Evolutionary conservation across 306 rosid genomes (phyloP), one percentile per base, ranked within the genome.

Genomic region (Prunus mongolica): DNA sequence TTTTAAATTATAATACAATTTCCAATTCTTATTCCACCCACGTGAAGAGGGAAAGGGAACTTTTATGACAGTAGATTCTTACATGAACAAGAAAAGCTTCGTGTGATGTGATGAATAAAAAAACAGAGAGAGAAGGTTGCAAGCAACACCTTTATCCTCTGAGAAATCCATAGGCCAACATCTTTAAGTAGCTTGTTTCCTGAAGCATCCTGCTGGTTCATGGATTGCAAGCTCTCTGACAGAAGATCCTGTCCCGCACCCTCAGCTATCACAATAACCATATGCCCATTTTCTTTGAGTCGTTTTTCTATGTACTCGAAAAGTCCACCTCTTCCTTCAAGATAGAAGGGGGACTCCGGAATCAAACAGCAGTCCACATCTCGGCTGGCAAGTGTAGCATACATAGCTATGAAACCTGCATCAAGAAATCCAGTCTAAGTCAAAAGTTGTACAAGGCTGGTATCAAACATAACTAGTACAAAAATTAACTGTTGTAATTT

Each of bases 331-430:
- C 75, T 84, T 63, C 98, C 98, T 89, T 93, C 95, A 79, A 93
- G 96, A 83, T 67, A 85, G 88, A 93, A 93, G 54, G 95, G 90
- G 64, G 96, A 93, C 84, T 93, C 98, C 18, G 98, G 98, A 77
- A 93, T 93, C 87, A 93, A 78, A 82, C 98, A 90, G 78, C 98
- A 90, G 84, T 93, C 98, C 80, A 93, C 98, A 80, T 93, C 98
- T 84, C 98, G 87, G 81, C 90, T 93, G 52, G 94, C 96, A 72
- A 93, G 97, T 71, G 96, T 93, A 71, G 97, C 97, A 85, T 93
- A 68, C 98, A 93, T 91, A 14, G 98, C 96, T 85, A 93, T 93
- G 82, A 93, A 93, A 82, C 98, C 98, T 93, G 87, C 73, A 66
- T 22, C 46, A 75, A 24, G 51, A 61, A 54, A 46, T 49, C 41